These are phyloP conservation scores for Colletotrichum euphorbiae DNA, from an alignment of 2,329 filamentous ascomycete species.

Conservation along the genomic window DNA sequence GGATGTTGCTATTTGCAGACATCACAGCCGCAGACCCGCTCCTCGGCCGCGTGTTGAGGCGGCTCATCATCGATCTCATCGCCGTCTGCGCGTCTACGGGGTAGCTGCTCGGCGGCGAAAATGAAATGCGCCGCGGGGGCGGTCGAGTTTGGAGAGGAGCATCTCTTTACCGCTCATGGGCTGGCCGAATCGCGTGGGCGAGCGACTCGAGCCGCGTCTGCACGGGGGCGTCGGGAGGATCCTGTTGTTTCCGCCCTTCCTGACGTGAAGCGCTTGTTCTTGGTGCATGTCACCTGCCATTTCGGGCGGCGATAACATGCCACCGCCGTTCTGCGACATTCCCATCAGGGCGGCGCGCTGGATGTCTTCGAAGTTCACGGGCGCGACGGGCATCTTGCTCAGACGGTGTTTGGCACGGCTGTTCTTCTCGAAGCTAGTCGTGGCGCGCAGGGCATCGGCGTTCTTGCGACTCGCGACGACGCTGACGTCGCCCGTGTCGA, in stretches of 20 bases:
- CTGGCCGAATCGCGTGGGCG: slow-evolving; percentile 41
- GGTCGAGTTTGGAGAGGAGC: slow-evolving; percentile 36
- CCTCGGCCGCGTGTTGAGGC: slow-evolving; percentile 48
- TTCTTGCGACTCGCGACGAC: slow-evolving; percentile 56
- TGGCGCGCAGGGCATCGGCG: slow-evolving; percentile 55
- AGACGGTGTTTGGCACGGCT: slow-evolving; percentile 56
- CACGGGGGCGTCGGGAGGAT: slow-evolving; percentile 48
- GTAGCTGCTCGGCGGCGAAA: slow-evolving; percentile 37
- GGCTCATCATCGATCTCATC: slow-evolving; percentile 49
- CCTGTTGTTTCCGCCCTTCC: slow-evolving; percentile 9
- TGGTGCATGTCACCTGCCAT: slow-evolving; percentile 6
- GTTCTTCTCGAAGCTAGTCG: slow-evolving; percentile 57
- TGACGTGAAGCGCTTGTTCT: slow-evolving; percentile 1
- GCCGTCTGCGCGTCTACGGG: slow-evolving; percentile 41
- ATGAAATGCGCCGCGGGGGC: slow-evolving; percentile 14
- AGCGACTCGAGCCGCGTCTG: slow-evolving; percentile 48
- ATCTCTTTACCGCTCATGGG: slow-evolving; percentile 29
- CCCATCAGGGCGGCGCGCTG: slow-evolving; percentile 44
- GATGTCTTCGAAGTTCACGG: slow-evolving; percentile 48
- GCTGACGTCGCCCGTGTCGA: slow-evolving; percentile 48
- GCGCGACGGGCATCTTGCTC: slow-evolving; percentile 51
- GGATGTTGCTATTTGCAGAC: slow-evolving; percentile 14
- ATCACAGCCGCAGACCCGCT: slow-evolving; percentile 39
- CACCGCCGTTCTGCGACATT: slow-evolving; percentile 28
- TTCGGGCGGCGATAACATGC: slow-evolving; percentile 21